Base-by-base conservation (phyloP, 805 yeast species). In the Millerozyma miso region DNA sequence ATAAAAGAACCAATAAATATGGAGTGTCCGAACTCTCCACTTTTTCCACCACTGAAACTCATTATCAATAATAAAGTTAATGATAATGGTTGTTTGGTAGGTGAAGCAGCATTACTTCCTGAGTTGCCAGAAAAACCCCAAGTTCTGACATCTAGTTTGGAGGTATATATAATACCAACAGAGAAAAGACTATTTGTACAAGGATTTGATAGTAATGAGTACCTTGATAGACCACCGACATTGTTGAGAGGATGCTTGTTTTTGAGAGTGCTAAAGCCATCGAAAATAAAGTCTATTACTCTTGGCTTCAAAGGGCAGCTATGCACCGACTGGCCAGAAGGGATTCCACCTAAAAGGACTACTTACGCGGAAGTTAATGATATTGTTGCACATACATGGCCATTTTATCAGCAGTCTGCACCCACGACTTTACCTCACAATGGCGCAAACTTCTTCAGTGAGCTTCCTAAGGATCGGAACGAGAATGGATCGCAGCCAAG, bases 301-400 rank as follows among this genome's bases (percentile, higher is more conserved):
- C 67, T 90, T 38, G 67, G 72, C 1, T 80, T 90, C 52, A 73
- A 73, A 40, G 97, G 97, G 1, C 57, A 61, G 1, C 77, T 85
- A 31, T 74, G 85, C 50, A 90, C 97, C 0, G 96, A 90, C 47
- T 90, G 97, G 97, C 97, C 97, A 2, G 97, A 93, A 56, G 99
- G 99, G 2, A 90, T 91, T 15, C 98, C 98, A 0, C 97, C 97
- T 0, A 87, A 85, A 58, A 81, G 81, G 50, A 69, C 71, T 14
- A 85, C 81, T 12, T 81, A 77, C 46, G 60, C 63, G 29, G 99
- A 93, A 52, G 60, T 74, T 17, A 77, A 76, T 47, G 85, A 78
- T 40, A 58, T 90, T 18, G 75, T 88, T 20, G 75, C 79, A 39
- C 97, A 91, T 59, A 80, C 85, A 4, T 93, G 99, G 99, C 93